Evolutionary conservation across 331 rosid species (phyloP).

Genomic region (Quercus lobata): DNA sequence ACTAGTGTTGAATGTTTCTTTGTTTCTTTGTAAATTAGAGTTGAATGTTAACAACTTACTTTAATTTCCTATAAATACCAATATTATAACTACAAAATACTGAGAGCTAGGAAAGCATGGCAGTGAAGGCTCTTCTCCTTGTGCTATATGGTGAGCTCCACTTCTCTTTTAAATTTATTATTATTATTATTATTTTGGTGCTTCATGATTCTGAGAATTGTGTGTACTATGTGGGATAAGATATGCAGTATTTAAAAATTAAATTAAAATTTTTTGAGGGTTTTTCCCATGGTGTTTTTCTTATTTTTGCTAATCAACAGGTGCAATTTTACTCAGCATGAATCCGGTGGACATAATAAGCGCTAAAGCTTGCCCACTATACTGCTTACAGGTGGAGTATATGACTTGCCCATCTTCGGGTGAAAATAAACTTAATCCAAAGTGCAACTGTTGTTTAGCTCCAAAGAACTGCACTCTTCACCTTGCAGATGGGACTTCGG

Average conservation of each 20-base stretch:
- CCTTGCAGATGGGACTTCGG: conserved; percentile 21
- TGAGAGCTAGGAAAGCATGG: background rate
- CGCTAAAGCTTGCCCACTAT: conserved; percentile 1
- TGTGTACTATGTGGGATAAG: background rate
- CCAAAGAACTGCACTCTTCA: conserved; percentile 29
- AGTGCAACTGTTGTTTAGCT: conserved; percentile 45
- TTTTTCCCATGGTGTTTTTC: background rate
- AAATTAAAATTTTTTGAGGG: background rate
- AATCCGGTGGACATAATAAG: background rate
- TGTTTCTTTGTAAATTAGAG: background rate
- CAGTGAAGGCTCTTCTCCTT: background rate
- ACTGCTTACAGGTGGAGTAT: conserved; percentile 14
- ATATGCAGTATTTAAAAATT: background rate
- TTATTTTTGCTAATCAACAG: background rate
- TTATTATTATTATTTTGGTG: background rate
- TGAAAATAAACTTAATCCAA: conserved; percentile 17
- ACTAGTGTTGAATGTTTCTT: no score
- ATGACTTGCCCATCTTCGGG: conserved; percentile 45
- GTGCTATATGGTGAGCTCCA: background rate
- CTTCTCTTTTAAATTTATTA: background rate
- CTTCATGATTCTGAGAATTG: no score
- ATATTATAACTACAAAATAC: background rate
- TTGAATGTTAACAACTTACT: background rate
- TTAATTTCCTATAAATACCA: background rate
- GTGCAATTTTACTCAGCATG: background rate